Percentiles rank a stretch among this genome's conserved stretches.
These are phyloP conservation scores for Dendryphion nanum DNA, from an alignment of 2,329 filamentous ascomycete genomes.

Conservation along the genomic window DNA sequence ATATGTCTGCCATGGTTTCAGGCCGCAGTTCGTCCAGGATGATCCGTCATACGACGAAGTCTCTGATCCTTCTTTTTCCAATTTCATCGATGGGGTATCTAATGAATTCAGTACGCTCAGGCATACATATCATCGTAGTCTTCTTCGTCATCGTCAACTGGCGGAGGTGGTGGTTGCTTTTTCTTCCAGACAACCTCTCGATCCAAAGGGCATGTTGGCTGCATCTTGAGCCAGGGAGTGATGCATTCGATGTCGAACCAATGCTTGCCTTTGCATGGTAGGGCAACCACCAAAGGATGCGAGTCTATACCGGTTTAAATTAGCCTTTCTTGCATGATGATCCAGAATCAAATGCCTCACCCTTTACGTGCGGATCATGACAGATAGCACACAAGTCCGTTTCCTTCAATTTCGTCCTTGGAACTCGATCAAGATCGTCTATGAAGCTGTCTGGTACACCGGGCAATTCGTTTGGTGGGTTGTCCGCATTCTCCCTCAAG, in stretches of 20 bases:
- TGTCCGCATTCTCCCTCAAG: conserved; percentile 56
- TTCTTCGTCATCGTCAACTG: conserved; percentile 50
- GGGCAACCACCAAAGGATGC: conserved; percentile 62
- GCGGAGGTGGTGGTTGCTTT: conserved; percentile 42
- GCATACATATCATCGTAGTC: conserved; percentile 54
- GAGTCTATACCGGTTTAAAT: conserved; percentile 40
- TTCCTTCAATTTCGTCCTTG: conserved; percentile 53
- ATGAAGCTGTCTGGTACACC: conserved; percentile 62
- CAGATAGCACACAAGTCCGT: conserved; percentile 60
- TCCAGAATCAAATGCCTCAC: conserved; percentile 24
- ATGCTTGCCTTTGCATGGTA: conserved; percentile 62
- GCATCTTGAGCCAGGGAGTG: conserved; percentile 62
- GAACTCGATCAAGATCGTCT: conserved; percentile 59
- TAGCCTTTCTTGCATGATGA: conserved; percentile 10
- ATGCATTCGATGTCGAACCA: conserved; percentile 66
- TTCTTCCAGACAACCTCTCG: conserved; percentile 58
- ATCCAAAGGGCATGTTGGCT: conserved; percentile 64
- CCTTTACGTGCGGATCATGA: conserved; percentile 60
- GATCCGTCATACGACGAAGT: too few species aligned
- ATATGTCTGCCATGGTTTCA: too few species aligned
- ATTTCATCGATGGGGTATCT: too few species aligned
- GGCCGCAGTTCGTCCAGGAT: too few species aligned
- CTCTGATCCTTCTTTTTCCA: too few species aligned
- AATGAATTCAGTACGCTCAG: conserved; percentile 16
- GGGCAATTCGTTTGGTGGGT: conserved; percentile 59